Evolutionary conservation across 176 grass and related monocot species (phyloP), one percentile per base, ranked within the genome.

Genomic region (Elaeis guineensis): DNA sequence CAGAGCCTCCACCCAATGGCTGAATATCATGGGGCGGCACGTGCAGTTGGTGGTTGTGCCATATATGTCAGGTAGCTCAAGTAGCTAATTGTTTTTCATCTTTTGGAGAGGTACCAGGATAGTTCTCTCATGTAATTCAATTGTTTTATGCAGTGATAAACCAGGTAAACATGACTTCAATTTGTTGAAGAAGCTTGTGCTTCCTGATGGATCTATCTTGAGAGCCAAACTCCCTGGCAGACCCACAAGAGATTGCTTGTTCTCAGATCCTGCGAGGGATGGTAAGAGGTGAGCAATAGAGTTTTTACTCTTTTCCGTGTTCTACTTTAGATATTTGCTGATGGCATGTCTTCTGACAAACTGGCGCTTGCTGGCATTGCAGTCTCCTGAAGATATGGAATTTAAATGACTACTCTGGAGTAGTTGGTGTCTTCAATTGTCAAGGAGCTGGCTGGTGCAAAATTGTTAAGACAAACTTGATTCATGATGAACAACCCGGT

Each of bases 361-460:
- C 35, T 21, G 2, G n/a, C 16, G n/a, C 39, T 21, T 44, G 35
- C 18, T 62, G 25, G 35, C 35, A 44, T 44, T 69, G 54, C 72
- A 95, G 89, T 19, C 71, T 85, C 25, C 72, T 95, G 12, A 89
- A 95, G 68, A 85, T 89, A 32, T 95, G 89, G 89, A 95, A 89
- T 54, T 60, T 95, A 67, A 95, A 95, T 30, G 78, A 84, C 48
- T 70, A 84, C n/a, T 63, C 78, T 3, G 89, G 89, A n/a, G 84
- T 95, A 2, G 69, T 95, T 53, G 89, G 85, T 2, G 81, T 85
- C 35, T 95, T 95, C 78, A 95, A 95, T 67, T 89, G 89, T 69
- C 85, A 89, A 61, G 89, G 89, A 17, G 89, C 89, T 3, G 85
- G 89, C 7, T 95, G 81, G 84, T 95, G 89, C 65, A 64, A 16